Percentiles rank a stretch among this genome's conserved stretches.
phyloP scores from a whole-genome alignment of 2,329 filamentous ascomycete species.

The Diplodia seriata region DNA sequence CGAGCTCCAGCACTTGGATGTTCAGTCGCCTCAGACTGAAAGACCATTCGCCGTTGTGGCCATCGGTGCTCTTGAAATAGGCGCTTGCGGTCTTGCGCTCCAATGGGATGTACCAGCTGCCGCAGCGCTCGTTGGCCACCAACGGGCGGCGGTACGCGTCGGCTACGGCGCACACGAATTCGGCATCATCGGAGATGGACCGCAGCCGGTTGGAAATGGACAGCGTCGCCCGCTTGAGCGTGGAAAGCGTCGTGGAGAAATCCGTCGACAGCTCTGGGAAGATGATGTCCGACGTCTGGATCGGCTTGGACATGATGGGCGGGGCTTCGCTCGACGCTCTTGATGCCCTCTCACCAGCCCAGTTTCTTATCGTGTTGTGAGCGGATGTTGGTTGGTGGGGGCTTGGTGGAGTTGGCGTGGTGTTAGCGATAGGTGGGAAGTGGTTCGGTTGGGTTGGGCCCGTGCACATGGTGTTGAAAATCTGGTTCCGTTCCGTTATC shows the following conservation, averaged over 20 bases:
- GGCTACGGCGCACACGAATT: constrained; percentile 72
- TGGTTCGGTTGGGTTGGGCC: background rate
- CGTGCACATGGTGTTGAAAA: constrained; percentile 27
- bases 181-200: constrained; percentile 78
- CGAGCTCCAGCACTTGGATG: constrained; percentile 74
- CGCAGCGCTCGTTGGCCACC: constrained; percentile 92
- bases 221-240: constrained; percentile 77
- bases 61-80: constrained; percentile 98
- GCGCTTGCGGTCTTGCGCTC: constrained; percentile 71
- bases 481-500: background rate
- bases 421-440: background rate
- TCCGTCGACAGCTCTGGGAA: constrained; percentile 66
- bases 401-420: background rate
- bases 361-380: background rate
- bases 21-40: constrained; percentile 88
- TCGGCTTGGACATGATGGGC: constrained; percentile 25
- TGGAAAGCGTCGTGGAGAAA: constrained; percentile 71
- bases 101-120: constrained; percentile 88
- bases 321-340: background rate
- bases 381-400: background rate
- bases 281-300: constrained; percentile 54
- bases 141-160: constrained; percentile 68
- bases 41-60: constrained; percentile 87
- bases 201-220: constrained; percentile 80
- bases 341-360: background rate